Percentiles rank a stretch among this genome's conserved stretches.
Evolutionary conservation across 2,329 filamentous ascomycete species (phyloP).

Genomic region (Calonectria fujianensis): DNA sequence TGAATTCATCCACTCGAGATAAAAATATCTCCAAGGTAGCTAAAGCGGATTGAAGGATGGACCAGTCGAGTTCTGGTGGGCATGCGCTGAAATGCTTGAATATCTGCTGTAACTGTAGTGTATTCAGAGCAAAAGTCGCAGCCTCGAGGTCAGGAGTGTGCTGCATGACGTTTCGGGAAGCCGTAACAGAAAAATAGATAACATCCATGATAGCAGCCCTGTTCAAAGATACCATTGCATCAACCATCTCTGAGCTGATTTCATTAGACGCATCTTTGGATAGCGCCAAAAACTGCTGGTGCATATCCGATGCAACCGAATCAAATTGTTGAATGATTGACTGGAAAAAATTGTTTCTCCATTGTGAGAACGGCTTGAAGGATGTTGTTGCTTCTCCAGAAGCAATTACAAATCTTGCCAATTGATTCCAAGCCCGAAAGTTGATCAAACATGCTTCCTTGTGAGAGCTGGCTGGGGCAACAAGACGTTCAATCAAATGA

Average conservation of each 20-base stretch:
- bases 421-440: slow-evolving; percentile 77
- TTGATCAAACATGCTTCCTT: slow-evolving; percentile 80
- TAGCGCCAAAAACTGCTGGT: slow-evolving; percentile 72
- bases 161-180: slow-evolving; percentile 71
- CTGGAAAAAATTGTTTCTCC: slow-evolving; percentile 76
- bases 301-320: slow-evolving; percentile 73
- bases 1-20: slow-evolving; percentile 65
- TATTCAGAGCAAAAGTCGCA: slow-evolving; percentile 70
- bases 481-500: slow-evolving; percentile 75
- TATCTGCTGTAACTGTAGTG: slow-evolving; percentile 70
- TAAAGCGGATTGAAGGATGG: slow-evolving; percentile 66
- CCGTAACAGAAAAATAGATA: slow-evolving; percentile 67
- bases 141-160: slow-evolving; percentile 67
- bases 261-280: slow-evolving; percentile 66
- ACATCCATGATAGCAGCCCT: slow-evolving; percentile 73
- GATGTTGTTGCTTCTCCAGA: slow-evolving; percentile 67
- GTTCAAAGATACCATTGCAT: slow-evolving; percentile 71
- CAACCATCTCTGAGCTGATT: slow-evolving; percentile 67
- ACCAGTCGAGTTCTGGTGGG: slow-evolving; percentile 68
- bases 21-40: slow-evolving; percentile 70
- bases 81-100: slow-evolving; percentile 69
- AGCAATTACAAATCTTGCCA: slow-evolving; percentile 75
- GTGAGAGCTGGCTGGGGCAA: slow-evolving; percentile 76
- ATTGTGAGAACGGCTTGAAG: slow-evolving; percentile 66
- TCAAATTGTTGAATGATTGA: slow-evolving; percentile 75